These are phyloP conservation scores for Sugiyamaella grinbergsii DNA, from an alignment of 1,139 yeast species.

Conservation along the genomic window DNA sequence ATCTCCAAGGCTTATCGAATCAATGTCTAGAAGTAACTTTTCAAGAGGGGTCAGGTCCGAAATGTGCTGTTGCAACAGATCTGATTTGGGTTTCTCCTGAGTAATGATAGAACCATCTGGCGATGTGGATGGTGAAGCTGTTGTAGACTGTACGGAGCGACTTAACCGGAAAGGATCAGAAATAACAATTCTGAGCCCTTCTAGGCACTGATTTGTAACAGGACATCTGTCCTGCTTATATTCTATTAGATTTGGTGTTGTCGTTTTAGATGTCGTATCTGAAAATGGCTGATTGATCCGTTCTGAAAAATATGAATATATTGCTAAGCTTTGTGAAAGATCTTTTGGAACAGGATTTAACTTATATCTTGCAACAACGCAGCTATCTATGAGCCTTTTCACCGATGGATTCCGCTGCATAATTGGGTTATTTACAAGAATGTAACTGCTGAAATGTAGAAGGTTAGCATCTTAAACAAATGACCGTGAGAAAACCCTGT, in stretches of 20 bases:
- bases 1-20: constrained; percentile 15
- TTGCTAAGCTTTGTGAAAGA: constrained; percentile 36
- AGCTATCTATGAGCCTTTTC: constrained; percentile 27
- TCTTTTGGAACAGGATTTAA: constrained; percentile 37
- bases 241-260: constrained; percentile 33
- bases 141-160: background rate
- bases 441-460: background rate
- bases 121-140: constrained; percentile 7
- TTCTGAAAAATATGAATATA: constrained; percentile 32
- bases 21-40: constrained; percentile 16
- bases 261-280: constrained; percentile 1
- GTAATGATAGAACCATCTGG: constrained; percentile 23
- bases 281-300: constrained; percentile 3
- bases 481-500: background rate
- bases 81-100: constrained; percentile 9
- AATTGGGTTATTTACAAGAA: background rate
- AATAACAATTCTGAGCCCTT: constrained; percentile 35
- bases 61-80: constrained; percentile 2
- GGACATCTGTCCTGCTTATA: constrained; percentile 41
- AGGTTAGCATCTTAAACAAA: background rate
- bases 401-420: constrained; percentile 27
- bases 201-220: constrained; percentile 39
- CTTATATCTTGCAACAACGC: constrained; percentile 36
- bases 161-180: constrained; percentile 31
- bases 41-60: constrained; percentile 23